Evolutionary conservation across 2,329 filamentous ascomycete species (phyloP), one percentile per base, ranked within the genome.

Genomic region (Trichothecium roseum): DNA sequence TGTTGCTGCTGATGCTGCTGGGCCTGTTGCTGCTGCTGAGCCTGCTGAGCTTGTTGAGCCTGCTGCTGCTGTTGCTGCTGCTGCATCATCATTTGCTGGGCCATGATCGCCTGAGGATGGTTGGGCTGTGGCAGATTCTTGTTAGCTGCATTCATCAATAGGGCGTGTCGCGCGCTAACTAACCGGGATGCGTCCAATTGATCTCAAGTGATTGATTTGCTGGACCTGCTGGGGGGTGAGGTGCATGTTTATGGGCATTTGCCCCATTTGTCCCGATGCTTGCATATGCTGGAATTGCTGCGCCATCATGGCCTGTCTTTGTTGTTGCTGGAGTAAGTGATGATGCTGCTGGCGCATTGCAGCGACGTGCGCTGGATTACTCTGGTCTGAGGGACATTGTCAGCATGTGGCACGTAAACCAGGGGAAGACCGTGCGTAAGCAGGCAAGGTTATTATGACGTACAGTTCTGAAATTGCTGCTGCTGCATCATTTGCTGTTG

Each of bases 401-500:
- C 22, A 36, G 34, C 13, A 35, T n/a, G 26, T 16, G 16, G 26
- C 20, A 24, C 20, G 10, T 24, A 24, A 14, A 36, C 14, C 27
- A 24, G 18, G 27, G 18, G 2, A 29, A 15, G 28, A 17, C 20
- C 16, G 24, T 12, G 34, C 9, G 26, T 17, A 33, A 33, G 17
- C 17, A 13, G 9, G 15, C 17, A 17, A 12, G 2, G 18, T 13
- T 16, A 6, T n/a, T 15, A 14, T 16, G 4, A 35, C 14, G 18
- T 30, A 35, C 18, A 32, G 18, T 48, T 47, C 28, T 58, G 53
- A 35, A 56, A 45, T 27, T 60, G 57, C 34, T 69, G 64, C 31
- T 67, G 64, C 41, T 74, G 72, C 38, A 73, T 74, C 40, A 77
- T 68, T 52, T 78, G 61, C 44, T 75, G 72, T 40, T 63, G 62